Conservation (phyloP, 441 rosid genomes). For the Brassica hybrid region DNA sequence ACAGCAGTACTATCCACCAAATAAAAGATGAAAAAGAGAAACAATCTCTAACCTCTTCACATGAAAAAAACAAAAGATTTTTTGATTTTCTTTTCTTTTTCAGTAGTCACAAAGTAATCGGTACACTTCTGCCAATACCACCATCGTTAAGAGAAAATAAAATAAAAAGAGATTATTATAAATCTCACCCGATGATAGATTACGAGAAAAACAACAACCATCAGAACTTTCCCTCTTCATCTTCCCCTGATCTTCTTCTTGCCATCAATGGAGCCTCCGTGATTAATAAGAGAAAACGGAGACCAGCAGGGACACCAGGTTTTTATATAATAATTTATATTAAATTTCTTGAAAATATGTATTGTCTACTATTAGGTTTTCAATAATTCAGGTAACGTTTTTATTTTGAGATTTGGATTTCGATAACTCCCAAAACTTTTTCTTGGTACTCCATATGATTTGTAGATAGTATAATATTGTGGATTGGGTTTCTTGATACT, state of each 20-base stretch:
- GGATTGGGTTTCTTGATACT: background rate
- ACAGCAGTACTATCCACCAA: constrained; percentile 34
- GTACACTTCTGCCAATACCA: constrained; percentile 23
- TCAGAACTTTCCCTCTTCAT: constrained; percentile 40
- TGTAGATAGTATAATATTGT: background rate
- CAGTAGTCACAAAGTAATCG: constrained; percentile 24
- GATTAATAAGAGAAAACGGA: constrained; percentile 57
- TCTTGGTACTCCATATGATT: constrained; percentile 6
- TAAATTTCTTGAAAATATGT: background rate
- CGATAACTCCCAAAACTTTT: background rate
- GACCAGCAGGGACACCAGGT: constrained; percentile 98
- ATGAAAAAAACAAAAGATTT: constrained; percentile 38
- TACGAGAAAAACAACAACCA: constrained; percentile 37
- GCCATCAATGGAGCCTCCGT: constrained; percentile 22
- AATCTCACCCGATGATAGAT: constrained; percentile 24
- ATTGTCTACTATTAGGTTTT: constrained; percentile 22
- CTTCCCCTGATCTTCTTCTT: constrained; percentile 53
- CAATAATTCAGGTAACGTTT: constrained; percentile 16
- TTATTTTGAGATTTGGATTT: background rate
- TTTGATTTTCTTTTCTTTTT: constrained; percentile 35
- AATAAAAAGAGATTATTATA: background rate
- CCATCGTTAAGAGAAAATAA: background rate
- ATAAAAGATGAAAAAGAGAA: constrained; percentile 17
- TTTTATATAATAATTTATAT: background rate
- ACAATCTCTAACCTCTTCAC: constrained; percentile 24